phyloP scores from a whole-genome alignment of 1,284 basidiomycete genomes.

The Fomitiporia mediterranea region DNA sequence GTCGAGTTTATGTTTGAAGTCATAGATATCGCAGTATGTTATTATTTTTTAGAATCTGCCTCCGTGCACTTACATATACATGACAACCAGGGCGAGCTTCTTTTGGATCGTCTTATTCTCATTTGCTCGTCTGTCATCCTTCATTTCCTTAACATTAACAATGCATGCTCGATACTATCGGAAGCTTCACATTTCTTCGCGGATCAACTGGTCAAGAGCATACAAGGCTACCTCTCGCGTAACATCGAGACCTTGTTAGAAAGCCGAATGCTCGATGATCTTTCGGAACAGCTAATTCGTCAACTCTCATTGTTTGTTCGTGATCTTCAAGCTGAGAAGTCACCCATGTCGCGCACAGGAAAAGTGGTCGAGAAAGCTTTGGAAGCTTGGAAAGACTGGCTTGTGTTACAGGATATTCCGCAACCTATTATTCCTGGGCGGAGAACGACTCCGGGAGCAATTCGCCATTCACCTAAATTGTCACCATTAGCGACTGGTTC shows the following conservation, averaged over 20 bases:
- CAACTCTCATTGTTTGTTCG: slow-evolving; percentile 64
- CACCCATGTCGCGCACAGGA: slow-evolving; percentile 60
- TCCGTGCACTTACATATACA: not conserved
- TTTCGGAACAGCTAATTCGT: slow-evolving; percentile 63
- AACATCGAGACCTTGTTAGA: slow-evolving; percentile 91
- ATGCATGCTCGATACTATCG: slow-evolving; percentile 76
- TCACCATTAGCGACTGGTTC: slow-evolving; percentile 38
- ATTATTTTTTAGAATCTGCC: not conserved
- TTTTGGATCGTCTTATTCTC: slow-evolving; percentile 81
- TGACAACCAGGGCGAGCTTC: slow-evolving; percentile 70
- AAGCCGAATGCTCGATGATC: slow-evolving; percentile 71
- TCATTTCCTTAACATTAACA: slow-evolving; percentile 67
- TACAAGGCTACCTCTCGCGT: slow-evolving; percentile 79
- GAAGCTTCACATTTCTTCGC: slow-evolving; percentile 84
- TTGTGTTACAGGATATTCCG: slow-evolving; percentile 80
- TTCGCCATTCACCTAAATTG: slow-evolving; percentile 41
- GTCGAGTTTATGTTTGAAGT: slow-evolving; percentile 88
- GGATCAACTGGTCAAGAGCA: slow-evolving; percentile 59
- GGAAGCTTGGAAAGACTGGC: slow-evolving; percentile 69
- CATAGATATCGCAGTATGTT: slow-evolving; percentile 74
- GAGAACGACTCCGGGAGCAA: slow-evolving; percentile 34
- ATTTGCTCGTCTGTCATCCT: slow-evolving; percentile 79
- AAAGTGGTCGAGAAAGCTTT: slow-evolving; percentile 55
- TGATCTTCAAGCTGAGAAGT: slow-evolving; percentile 60
- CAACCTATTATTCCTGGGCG: slow-evolving; percentile 42